phyloP scores from a whole-genome alignment of 1,284 basidiomycete species.

The Pseudozyma hubeiensis region DNA sequence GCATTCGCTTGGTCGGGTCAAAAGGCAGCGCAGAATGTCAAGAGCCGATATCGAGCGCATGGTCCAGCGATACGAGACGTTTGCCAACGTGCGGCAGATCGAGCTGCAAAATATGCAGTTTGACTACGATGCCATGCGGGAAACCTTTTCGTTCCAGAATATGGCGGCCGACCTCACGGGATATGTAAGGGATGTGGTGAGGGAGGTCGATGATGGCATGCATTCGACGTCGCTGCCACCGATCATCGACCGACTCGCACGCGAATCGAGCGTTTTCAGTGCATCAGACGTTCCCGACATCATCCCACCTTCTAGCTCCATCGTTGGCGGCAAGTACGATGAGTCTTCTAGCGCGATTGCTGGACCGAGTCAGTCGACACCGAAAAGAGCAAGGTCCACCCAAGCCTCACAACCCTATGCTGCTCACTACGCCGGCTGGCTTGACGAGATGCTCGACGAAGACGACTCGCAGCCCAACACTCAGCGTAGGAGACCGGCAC shows the following conservation, averaged over 20 bases:
- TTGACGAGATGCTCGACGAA: conserved; percentile 41
- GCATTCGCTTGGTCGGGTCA: conserved; percentile 36
- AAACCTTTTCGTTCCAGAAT: conserved; percentile 28
- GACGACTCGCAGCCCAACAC: conserved; percentile 10
- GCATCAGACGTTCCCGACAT: conserved; percentile 29
- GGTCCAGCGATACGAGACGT: conserved; percentile 45
- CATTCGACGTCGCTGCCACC: conserved; percentile 42
- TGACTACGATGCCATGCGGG: conserved; percentile 30
- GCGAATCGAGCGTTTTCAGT: conserved; percentile 35
- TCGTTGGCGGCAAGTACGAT: conserved; percentile 11
- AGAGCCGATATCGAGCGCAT: conserved; percentile 30
- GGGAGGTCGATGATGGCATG: conserved; percentile 50
- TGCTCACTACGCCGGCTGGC: conserved; percentile 37
- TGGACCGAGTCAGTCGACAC: conserved; percentile 40
- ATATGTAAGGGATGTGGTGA: conserved; percentile 46
- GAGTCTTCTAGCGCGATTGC: conserved; percentile 15
- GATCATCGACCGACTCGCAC: conserved; percentile 41
- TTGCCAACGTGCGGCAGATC: conserved; percentile 41
- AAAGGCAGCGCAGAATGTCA: conserved; percentile 36
- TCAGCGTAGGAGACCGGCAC: not conserved
- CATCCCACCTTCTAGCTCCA: conserved; percentile 21
- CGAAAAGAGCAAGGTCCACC: conserved; percentile 7
- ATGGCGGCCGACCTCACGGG: conserved; percentile 48
- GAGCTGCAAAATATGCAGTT: conserved; percentile 29
- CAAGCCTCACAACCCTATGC: conserved; percentile 39